Evolutionary conservation across 768 basidiomycete species (phyloP).

Genomic region (Strobilomyces dryophilus): DNA sequence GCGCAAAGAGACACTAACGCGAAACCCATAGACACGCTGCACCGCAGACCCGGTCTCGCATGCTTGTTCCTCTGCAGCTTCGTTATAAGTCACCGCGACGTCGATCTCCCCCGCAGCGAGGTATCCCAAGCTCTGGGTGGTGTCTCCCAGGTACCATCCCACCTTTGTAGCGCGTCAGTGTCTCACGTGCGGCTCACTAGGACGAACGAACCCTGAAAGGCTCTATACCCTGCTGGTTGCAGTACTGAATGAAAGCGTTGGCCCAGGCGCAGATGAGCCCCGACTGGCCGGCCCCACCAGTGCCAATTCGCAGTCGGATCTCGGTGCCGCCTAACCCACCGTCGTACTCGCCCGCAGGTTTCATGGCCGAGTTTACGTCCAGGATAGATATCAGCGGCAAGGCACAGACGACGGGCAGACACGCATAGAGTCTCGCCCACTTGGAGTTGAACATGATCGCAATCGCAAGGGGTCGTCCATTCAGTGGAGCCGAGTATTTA

Average conservation of each 20-base stretch:
- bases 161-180: conserved; percentile 31
- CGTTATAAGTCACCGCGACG: conserved; percentile 50
- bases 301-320: conserved; percentile 43
- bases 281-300: conserved; percentile 49
- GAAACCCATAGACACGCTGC: conserved; percentile 40
- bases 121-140: conserved; percentile 44
- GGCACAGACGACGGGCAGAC: not conserved
- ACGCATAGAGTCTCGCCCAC: not conserved
- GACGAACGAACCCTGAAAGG: not conserved
- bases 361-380: conserved; percentile 4
- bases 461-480: not conserved
- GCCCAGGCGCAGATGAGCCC: conserved; percentile 48
- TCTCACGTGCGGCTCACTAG: conserved; percentile 20
- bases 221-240: not conserved
- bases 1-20: conserved; percentile 30
- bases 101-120: conserved; percentile 42
- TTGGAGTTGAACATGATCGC: not conserved
- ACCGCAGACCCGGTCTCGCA: conserved; percentile 31
- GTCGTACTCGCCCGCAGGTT: conserved; percentile 34
- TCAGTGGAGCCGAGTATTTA: not conserved
- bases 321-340: conserved; percentile 34
- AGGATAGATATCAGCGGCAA: not conserved
- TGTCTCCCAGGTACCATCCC: conserved; percentile 55
- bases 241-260: conserved; percentile 41
- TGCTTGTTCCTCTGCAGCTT: conserved; percentile 43